Evolutionary conservation across 306 rosid genomes (phyloP), one percentile per base, ranked within the genome.

Genomic region (Dalbergia oliveri): DNA sequence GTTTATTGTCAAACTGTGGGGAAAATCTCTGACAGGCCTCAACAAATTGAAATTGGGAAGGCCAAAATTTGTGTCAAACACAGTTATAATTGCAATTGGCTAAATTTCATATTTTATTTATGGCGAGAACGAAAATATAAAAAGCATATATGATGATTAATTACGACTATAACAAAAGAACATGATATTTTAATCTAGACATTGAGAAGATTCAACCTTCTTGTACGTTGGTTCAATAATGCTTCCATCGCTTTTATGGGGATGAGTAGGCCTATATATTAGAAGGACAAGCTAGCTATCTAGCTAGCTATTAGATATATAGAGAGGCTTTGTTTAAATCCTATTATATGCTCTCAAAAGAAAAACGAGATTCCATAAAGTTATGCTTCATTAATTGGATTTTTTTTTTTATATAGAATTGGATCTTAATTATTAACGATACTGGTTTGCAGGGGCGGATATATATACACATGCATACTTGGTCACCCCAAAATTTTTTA

Each of bases 361-460:
- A 45, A 67, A 76, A 85, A 51, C 57, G 58, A 33, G 81, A 73
- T 80, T 82, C 75, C 64, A 62, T 45, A 56, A 75, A 79, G 72
- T 69, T 75, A 82, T 57, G 77, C 5, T 77, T 72, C 58, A 69
- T 54, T 50, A 54, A 53, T 69, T 77, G 72, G 9, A 70, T 77
- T n/a, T n/a, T n/a, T n/a, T n/a, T n/a, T n/a, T n/a, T n/a, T n/a
- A n/a, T n/a, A n/a, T n/a, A n/a, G n/a, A n/a, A n/a, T n/a, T n/a
- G 72, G 9, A 70, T 77, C 47, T 49, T 49, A 61, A 26, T 26
- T 26, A 26, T 26, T 26, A 26, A 26, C 31, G 31, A 26, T 26
- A 1, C 31, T 26, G 31, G 31, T 26, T 26, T 26, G 1, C 31
- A 26, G 31, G 31, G 3, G 31, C 31, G 3, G 31, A 26, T 26